Evolutionary conservation across 2,329 filamentous ascomycete genomes (phyloP), one percentile per base, ranked within the genome.

Genomic region (Fusarium pilosicola): DNA sequence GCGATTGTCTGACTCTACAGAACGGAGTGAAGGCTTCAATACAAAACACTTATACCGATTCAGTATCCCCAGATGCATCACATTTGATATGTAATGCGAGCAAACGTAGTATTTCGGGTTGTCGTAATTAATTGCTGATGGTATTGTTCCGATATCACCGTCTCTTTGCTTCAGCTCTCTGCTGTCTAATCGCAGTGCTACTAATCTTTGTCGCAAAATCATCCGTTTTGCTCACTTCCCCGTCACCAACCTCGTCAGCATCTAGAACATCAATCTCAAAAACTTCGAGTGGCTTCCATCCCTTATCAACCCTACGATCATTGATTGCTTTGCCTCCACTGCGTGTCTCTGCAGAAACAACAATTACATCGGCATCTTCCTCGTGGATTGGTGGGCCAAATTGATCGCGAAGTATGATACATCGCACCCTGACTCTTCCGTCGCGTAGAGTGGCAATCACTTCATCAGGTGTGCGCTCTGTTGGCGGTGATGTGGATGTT

Each of bases 241-340:
- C 83, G n/a, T 85, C 74, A 2, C 46, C 64, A 49, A 79, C 62
- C 39, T 79, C 77, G 4, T 54, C 61, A 24, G 91, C 88, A 81
- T 96, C 93, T 22, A 99, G 87, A 20, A 98, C 94, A 77, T 96
- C 94, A 34, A 98, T 94, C 80, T 97, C 95, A 77, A 94, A 97
- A 1, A 97, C 89, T 32, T 94, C 91, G 44, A 99, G 85, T 30
- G 86, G 82, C 41, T 86, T 84, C 95, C 94, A 98, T 5, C 93
- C 93, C 68, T 91, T 92, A 76, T 93, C 92, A 34, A 79, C 84
- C 49, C 96, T 89, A 80, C 92, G 93, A n/a, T 92, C 88, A 80
- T 99, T 99, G 74, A 99, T 94, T 0, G 93, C 93, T 67, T 90
- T 86, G 10, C 95, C 96, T 39, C 96, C 96, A 4, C 91, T 88